Percentiles rank a stretch among this genome's conserved stretches.
phyloP scores from a whole-genome alignment of 306 rosid species.

The Corylus heterophylla region DNA sequence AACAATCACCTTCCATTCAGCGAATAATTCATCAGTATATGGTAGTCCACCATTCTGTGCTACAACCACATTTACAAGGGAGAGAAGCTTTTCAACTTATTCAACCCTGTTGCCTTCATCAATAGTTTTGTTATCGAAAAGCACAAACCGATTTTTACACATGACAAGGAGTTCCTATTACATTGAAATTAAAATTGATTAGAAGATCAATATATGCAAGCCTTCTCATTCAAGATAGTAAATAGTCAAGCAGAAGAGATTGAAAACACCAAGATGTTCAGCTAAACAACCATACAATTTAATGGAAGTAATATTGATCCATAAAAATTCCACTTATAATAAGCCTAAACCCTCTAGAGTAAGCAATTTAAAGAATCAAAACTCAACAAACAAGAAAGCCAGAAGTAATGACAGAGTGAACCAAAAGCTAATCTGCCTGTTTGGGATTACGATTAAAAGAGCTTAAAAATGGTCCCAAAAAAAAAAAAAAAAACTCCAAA shows the following conservation, averaged over 20 bases:
- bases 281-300: not conserved
- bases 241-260: not conserved
- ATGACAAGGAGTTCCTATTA: constrained; percentile 57
- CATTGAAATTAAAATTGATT: constrained; percentile 14
- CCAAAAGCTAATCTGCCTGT: too few species aligned
- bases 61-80: constrained; percentile 49
- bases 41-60: constrained; percentile 65
- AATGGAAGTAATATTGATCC: too few species aligned
- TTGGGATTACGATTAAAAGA: too few species aligned
- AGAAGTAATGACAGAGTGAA: too few species aligned
- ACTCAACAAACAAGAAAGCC: too few species aligned
- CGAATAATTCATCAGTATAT: constrained; percentile 64
- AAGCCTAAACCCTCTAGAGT: too few species aligned
- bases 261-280: too few species aligned
- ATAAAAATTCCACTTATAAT: too few species aligned
- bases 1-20: constrained; percentile 61
- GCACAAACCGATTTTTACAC: constrained; percentile 64
- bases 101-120: constrained; percentile 51
- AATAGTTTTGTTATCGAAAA: constrained; percentile 84
- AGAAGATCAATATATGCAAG: not conserved
- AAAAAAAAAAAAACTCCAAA: too few species aligned
- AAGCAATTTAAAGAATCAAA: too few species aligned
- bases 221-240: not conserved
- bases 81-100: constrained; percentile 69
- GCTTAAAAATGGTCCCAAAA: too few species aligned